A percentile compares a stretch with the other conserved stretches of the same genome.
phyloP scores from a whole-genome alignment of 2,329 filamentous ascomycete species.

The Ramularia endophylla region DNA sequence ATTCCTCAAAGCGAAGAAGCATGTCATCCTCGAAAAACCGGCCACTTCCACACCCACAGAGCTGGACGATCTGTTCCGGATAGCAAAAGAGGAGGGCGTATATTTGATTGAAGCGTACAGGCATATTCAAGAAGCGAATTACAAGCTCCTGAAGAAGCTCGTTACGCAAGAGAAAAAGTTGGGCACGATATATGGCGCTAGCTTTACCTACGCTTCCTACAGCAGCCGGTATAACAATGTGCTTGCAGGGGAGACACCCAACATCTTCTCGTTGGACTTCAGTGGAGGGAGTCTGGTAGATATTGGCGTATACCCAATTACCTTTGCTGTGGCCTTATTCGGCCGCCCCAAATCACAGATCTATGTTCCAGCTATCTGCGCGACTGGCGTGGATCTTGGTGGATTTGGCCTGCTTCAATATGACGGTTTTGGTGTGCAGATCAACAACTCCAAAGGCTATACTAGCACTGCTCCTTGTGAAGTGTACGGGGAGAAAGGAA shows the following conservation, averaged over 20 bases:
- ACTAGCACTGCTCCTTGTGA: slow-evolving; percentile 41
- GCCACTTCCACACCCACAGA: slow-evolving; percentile 39
- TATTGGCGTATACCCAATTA: slow-evolving; percentile 44
- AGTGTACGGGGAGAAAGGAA: slow-evolving; percentile 44
- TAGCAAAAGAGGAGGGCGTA: slow-evolving; percentile 37
- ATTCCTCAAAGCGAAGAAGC: slow-evolving; percentile 39
- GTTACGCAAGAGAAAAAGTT: slow-evolving; percentile 34
- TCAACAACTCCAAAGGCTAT: slow-evolving; percentile 41
- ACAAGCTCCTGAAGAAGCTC: slow-evolving; percentile 36
- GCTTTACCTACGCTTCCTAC: slow-evolving; percentile 41
- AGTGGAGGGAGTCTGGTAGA: slow-evolving; percentile 45
- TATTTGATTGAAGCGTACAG: slow-evolving; percentile 45
- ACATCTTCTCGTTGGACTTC: slow-evolving; percentile 45
- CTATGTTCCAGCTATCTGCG: slow-evolving; percentile 40
- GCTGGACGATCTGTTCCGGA: slow-evolving; percentile 38
- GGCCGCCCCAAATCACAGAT: slow-evolving; percentile 36
- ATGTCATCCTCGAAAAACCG: slow-evolving; percentile 48
- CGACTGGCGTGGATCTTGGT: slow-evolving; percentile 43
- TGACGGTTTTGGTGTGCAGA: slow-evolving; percentile 39
- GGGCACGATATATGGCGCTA: slow-evolving; percentile 40
- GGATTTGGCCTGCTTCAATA: slow-evolving; percentile 41
- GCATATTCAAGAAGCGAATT: slow-evolving; percentile 47
- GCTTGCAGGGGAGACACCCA: slow-evolving; percentile 41
- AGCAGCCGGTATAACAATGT: slow-evolving; percentile 43
- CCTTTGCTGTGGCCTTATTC: slow-evolving; percentile 44